Evolutionary conservation across 768 basidiomycete species (phyloP), one percentile per base, ranked within the genome.

Genomic region (Calocybe gangraenosa): DNA sequence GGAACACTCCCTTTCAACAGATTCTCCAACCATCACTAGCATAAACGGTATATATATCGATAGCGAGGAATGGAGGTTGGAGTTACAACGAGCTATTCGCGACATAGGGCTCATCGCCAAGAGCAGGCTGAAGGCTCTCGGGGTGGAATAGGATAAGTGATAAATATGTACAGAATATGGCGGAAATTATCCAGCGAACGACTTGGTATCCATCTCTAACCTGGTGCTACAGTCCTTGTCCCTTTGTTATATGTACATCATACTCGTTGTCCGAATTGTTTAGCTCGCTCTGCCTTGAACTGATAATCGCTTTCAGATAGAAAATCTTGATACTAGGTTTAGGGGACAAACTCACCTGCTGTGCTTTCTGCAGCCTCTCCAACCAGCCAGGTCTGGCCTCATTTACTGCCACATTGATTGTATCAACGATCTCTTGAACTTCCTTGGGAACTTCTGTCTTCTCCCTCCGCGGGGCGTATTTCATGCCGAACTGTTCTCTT

Each of bases 41-140:
- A 55, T 82, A 18, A 48, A 33, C 13, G 60, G 65, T 0, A 50
- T 82, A 15, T 64, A 69, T 23, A 55, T 59, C 8, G 63, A 58
- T 5, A 63, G 71, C 18, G 63, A 62, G 3, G 70, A 63, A 39
- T 94, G 92, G 92, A 61, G 47, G 37, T 53, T 55, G 7, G 92
- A 95, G 63, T 66, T 92, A 48, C 64, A 71, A 42, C 75, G 92
- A 46, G 92, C 91, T 0, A 67, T 94, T 19, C 61, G 58, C 28
- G 90, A 90, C 57, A 71, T 94, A 7, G 85, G 85, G 21, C 63
- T 59, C 48, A 94, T 95, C 48, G 92, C 89, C 15, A 79, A 81
- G 65, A 82, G 78, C 55, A 71, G 90, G 46, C 53, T 89, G 58
- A 58, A 55, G 23, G 60, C 71, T 18, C 58, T 84, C 52, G 71